Conservation (phyloP, 768 basidiomycete species). For the Dacryopinax spathularia region DNA sequence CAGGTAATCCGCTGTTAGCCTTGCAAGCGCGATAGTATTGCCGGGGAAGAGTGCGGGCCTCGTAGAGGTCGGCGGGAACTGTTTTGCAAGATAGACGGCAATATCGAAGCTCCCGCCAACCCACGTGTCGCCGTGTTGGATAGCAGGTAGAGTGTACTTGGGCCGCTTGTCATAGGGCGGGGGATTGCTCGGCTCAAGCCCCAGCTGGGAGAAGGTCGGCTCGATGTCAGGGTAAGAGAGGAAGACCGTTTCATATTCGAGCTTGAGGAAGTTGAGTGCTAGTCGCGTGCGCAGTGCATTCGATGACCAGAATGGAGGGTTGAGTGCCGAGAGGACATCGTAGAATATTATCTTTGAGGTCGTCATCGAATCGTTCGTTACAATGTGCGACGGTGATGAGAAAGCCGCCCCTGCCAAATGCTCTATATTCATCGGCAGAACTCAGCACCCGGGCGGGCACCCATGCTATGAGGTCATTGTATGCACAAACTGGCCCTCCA, state of each 20-base stretch:
- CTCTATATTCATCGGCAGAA: too few species aligned
- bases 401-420: too few species aligned
- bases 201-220: constrained; percentile 31
- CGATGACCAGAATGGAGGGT: constrained; percentile 59
- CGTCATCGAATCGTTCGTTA: background rate
- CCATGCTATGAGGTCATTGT: too few species aligned
- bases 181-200: constrained; percentile 14
- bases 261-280: constrained; percentile 62
- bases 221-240: constrained; percentile 60
- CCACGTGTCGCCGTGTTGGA: background rate
- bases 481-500: too few species aligned
- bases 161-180: constrained; percentile 38
- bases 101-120: background rate
- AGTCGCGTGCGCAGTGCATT: constrained; percentile 65
- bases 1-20: background rate
- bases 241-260: constrained; percentile 56
- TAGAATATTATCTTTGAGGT: constrained; percentile 39
- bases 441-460: too few species aligned
- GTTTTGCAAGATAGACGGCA: background rate
- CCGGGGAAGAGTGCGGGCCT: background rate
- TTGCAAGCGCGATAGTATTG: background rate
- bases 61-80: background rate
- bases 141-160: constrained; percentile 52
- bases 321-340: constrained; percentile 42
- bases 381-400: too few species aligned